Conservation (phyloP, 208 protist species). For the Acanthamoeba lenticulata region DNA sequence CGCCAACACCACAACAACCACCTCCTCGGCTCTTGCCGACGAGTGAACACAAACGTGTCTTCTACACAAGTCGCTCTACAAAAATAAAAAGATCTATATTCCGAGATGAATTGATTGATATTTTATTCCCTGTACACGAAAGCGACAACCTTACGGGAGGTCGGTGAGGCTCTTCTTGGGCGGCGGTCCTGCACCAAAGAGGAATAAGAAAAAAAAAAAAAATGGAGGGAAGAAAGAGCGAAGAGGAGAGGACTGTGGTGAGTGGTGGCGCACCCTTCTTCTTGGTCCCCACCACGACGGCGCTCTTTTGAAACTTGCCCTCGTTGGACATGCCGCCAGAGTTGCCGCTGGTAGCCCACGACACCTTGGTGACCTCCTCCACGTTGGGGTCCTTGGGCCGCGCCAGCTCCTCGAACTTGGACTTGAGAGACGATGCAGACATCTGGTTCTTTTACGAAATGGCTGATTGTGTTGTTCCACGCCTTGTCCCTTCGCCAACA, state of each 20-base stretch:
- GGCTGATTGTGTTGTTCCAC: background rate
- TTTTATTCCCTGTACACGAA: too few species aligned
- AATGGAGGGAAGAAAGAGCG: background rate
- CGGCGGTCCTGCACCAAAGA: background rate
- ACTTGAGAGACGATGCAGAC: background rate
- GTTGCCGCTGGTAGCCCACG: background rate
- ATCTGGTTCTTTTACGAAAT: background rate
- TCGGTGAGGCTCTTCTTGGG: background rate
- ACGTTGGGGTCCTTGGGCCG: background rate
- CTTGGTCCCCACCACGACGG: background rate
- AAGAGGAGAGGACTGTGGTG: background rate
- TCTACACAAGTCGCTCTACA: too few species aligned
- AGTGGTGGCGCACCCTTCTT: background rate
- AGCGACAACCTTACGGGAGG: background rate
- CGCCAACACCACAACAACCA: background rate
- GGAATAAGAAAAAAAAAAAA: background rate
- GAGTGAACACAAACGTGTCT: too few species aligned
- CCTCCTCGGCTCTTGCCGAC: too few species aligned
- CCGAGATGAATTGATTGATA: too few species aligned
- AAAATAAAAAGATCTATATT: too few species aligned
- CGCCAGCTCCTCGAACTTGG: slow-evolving; percentile 15
- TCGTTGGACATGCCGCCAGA: background rate
- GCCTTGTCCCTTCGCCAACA: background rate
- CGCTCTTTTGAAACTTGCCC: background rate
- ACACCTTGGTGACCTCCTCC: background rate